Evolutionary conservation across 2,329 filamentous ascomycete species (phyloP).

Genomic region (Calonectria ilicicola): DNA sequence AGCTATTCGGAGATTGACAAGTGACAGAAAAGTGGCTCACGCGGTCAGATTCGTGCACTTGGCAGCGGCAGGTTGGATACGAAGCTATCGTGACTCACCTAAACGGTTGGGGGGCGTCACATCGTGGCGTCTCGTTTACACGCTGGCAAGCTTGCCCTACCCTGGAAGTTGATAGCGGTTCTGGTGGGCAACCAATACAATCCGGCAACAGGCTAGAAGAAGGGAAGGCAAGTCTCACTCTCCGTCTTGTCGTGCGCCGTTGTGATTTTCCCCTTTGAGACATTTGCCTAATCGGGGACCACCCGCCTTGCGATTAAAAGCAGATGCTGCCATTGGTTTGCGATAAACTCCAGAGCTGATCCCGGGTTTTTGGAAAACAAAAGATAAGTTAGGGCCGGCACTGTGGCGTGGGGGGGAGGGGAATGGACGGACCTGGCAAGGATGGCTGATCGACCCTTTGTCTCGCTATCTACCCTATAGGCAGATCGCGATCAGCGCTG

Average conservation of each 20-base stretch:
- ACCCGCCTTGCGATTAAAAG: background rate
- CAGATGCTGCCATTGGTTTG: background rate
- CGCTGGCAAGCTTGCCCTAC: background rate
- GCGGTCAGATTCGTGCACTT: background rate
- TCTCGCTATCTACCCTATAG: background rate
- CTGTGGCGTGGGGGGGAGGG: background rate
- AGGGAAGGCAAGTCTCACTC: too few species aligned
- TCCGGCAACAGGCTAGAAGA: background rate
- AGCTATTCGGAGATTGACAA: background rate
- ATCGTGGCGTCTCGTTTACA: background rate
- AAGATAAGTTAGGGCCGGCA: background rate
- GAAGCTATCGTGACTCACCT: slow-evolving; percentile 6
- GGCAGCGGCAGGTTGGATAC: background rate
- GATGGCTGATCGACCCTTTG: background rate
- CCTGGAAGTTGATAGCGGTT: background rate
- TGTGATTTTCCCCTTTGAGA: background rate
- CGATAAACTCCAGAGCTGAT: background rate
- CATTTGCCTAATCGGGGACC: background rate
- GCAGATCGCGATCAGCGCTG: background rate
- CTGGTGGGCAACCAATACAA: background rate
- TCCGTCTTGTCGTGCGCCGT: background rate
- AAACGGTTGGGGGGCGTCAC: background rate
- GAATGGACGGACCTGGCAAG: background rate
- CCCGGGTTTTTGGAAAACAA: slow-evolving; percentile 2
- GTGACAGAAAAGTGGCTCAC: slow-evolving; percentile 1